phyloP scores from a whole-genome alignment of 2,329 filamentous ascomycete genomes.

The Sclerotinia nivalis region DNA sequence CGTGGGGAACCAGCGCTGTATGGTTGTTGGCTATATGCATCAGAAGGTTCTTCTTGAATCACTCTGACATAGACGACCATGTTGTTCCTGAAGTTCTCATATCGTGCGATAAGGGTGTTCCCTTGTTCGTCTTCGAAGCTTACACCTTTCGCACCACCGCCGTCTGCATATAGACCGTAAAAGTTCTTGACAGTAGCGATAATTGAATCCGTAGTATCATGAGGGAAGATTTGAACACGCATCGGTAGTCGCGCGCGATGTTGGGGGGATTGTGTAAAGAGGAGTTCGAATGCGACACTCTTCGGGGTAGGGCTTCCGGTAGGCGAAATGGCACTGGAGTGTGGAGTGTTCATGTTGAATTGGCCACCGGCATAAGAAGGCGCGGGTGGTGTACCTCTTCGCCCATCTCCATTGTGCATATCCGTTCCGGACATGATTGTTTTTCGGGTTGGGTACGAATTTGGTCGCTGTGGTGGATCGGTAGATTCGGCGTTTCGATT shows the following conservation, averaged over 20 bases:
- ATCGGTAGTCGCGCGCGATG: conserved; percentile 76
- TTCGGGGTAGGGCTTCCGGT: conserved; percentile 54
- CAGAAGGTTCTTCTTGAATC: conserved; percentile 58
- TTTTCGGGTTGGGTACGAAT: conserved; percentile 37
- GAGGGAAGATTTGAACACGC: conserved; percentile 87
- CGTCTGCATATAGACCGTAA: conserved; percentile 87
- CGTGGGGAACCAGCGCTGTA: conserved; percentile 55
- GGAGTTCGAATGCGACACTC: conserved; percentile 76
- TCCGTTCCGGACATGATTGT: conserved; percentile 36
- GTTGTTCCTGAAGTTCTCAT: conserved; percentile 91
- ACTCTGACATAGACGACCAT: conserved; percentile 94
- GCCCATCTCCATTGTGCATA: conserved; percentile 31
- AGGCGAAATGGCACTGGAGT: conserved; percentile 38
- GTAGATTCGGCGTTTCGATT: conserved; percentile 32
- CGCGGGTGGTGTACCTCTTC: conserved; percentile 39
- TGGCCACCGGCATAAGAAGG: conserved; percentile 32
- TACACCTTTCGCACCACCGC: conserved; percentile 71
- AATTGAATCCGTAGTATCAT: conserved; percentile 97
- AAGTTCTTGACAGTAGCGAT: conserved; percentile 99
- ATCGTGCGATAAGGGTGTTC: conserved; percentile 89
- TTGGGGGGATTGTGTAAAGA: conserved; percentile 67
- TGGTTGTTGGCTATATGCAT: conserved; percentile 53
- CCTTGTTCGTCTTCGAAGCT: conserved; percentile 92
- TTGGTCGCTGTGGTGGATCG: conserved; percentile 30
- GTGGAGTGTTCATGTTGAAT: conserved; percentile 34